These are phyloP conservation scores for Pseudonectria buxi DNA, from an alignment of 2,329 filamentous ascomycete species.

Conservation along the genomic window DNA sequence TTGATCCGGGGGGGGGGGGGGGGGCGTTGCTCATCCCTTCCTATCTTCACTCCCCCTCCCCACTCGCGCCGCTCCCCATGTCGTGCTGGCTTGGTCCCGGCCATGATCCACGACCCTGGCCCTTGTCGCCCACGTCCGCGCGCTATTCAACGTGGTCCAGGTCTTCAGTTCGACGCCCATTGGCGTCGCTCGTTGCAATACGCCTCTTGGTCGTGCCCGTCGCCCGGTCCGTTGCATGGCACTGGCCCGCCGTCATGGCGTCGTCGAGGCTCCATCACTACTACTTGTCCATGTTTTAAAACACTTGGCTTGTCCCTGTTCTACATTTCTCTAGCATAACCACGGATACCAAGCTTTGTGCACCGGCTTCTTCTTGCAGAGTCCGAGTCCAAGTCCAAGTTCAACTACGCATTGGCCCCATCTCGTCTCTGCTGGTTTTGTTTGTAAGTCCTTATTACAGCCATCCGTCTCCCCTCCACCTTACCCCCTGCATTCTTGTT, in stretches of 20 bases:
- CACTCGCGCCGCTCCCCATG: slow-evolving; percentile 1
- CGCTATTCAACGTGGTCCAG: too few relatives aligned
- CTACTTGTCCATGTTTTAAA: slow-evolving; percentile 7
- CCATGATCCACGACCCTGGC: not conserved
- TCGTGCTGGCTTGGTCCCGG: slow-evolving; percentile 1
- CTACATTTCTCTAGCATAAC: not conserved
- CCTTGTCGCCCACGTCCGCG: too few relatives aligned
- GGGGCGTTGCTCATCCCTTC: not conserved
- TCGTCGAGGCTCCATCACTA: slow-evolving; percentile 1
- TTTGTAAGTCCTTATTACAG: slow-evolving; percentile 2
- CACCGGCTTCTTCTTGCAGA: too few relatives aligned
- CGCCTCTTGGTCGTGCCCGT: slow-evolving; percentile 7
- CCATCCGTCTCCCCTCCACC: not conserved
- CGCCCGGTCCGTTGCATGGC: slow-evolving; percentile 11
- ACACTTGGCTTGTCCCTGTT: slow-evolving; percentile 9
- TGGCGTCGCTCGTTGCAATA: slow-evolving; percentile 1
- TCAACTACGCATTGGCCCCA: too few relatives aligned
- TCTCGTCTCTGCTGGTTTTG: slow-evolving; percentile 3
- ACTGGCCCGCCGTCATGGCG: slow-evolving; percentile 10
- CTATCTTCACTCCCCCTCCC: slow-evolving; percentile 11
- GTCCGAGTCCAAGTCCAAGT: too few relatives aligned
- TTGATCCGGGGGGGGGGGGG: not conserved
- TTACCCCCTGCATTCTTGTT: slow-evolving; percentile 4
- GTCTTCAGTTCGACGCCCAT: slow-evolving; percentile 2
- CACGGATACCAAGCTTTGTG: too few relatives aligned